Percentiles rank a stretch among this genome's conserved stretches.
phyloP scores from a whole-genome alignment of 1,284 basidiomycete species.

The Rhodotorula sp. region DNA sequence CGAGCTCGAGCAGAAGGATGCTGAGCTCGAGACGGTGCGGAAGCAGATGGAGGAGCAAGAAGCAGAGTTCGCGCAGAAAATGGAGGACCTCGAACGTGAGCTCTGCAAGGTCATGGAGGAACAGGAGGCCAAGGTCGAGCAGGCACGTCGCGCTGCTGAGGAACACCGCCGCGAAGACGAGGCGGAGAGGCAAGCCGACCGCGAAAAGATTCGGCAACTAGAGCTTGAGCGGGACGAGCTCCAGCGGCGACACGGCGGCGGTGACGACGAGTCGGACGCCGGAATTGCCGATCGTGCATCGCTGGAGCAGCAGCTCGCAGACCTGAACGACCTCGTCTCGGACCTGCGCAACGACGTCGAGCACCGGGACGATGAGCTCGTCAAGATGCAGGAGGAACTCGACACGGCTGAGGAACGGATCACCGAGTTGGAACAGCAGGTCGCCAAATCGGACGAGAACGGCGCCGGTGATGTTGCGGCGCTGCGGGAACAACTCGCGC shows the following conservation, averaged over 20 bases:
- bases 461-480: slow-evolving; percentile 60
- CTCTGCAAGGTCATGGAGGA: slow-evolving; percentile 43
- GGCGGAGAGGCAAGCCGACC: slow-evolving; percentile 8
- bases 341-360: slow-evolving; percentile 47
- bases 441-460: slow-evolving; percentile 50
- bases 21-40: slow-evolving; percentile 41
- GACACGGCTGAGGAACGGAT: slow-evolving; percentile 50
- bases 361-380: slow-evolving; percentile 52
- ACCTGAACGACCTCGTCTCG: slow-evolving; percentile 36
- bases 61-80: slow-evolving; percentile 50
- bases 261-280: slow-evolving; percentile 12
- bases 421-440: slow-evolving; percentile 54
- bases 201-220: slow-evolving; percentile 30
- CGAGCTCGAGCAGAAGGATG: slow-evolving; percentile 45
- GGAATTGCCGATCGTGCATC: not conserved
- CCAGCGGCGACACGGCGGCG: slow-evolving; percentile 8
- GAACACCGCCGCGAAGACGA: slow-evolving; percentile 24
- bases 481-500: slow-evolving; percentile 56
- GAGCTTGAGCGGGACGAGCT: slow-evolving; percentile 48
- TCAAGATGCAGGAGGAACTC: slow-evolving; percentile 43
- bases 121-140: slow-evolving; percentile 41
- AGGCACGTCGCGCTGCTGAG: slow-evolving; percentile 23
- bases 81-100: slow-evolving; percentile 51
- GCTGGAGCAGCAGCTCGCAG: slow-evolving; percentile 8
- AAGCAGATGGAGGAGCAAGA: slow-evolving; percentile 40